A percentile compares a stretch with the other conserved stretches of the same genome.
Evolutionary conservation across 73 alveolate genomes (phyloP).

Genomic region (Stentor roeselii): DNA sequence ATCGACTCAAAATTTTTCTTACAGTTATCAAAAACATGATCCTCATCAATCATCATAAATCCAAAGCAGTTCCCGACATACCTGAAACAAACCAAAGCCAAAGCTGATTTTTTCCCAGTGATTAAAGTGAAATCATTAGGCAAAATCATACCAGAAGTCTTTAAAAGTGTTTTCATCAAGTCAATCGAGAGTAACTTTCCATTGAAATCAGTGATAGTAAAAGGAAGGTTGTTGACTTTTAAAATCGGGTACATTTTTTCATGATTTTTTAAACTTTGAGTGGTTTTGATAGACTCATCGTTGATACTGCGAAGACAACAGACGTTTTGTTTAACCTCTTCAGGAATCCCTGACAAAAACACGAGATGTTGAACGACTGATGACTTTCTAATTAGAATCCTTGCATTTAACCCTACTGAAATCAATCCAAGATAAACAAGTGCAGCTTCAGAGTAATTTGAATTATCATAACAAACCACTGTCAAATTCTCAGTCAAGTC

Average conservation of each 20-base stretch:
- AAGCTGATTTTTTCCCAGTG: neutral
- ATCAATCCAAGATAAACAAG: neutral
- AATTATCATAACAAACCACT: neutral
- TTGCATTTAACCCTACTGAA: neutral
- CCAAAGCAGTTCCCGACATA: neutral
- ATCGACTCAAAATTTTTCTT: neutral
- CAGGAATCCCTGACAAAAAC: neutral
- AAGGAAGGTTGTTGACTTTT: neutral
- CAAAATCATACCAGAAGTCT: neutral
- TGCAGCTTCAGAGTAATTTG: neutral
- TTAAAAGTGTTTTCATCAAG: too few relatives aligned
- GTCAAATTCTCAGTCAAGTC: neutral
- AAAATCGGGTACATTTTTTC: too few relatives aligned
- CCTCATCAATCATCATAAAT: neutral
- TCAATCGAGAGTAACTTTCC: neutral
- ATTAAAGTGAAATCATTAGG: neutral
- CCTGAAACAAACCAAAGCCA: neutral
- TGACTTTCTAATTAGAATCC: neutral
- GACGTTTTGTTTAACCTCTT: neutral
- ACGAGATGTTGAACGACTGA: neutral
- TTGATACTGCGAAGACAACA: neutral
- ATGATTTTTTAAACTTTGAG: too few relatives aligned
- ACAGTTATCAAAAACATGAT: neutral
- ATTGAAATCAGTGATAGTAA: neutral
- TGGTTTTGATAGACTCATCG: too few relatives aligned